Conservation (phyloP, 257 asterid species). For the Solanum tarapatanum region DNA sequence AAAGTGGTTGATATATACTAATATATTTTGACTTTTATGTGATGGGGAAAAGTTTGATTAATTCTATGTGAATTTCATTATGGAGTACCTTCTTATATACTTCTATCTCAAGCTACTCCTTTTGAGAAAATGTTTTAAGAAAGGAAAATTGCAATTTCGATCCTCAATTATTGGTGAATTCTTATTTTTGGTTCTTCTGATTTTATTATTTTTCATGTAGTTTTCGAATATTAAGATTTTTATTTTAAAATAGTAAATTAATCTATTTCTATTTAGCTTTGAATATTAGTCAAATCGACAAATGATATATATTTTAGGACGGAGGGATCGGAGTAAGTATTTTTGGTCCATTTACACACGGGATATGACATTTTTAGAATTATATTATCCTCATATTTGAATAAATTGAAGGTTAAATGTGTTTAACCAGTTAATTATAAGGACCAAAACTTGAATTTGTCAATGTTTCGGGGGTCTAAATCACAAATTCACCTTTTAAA, state of each 20-base stretch:
- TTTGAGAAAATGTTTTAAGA: neutral
- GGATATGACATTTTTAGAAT: neutral
- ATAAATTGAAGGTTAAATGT: neutral
- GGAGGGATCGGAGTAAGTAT: too few species aligned
- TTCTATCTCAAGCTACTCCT: neutral
- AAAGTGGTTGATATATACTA: conserved; percentile 9
- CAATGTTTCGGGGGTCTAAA: neutral
- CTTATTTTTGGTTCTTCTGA: neutral
- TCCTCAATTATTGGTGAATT: neutral
- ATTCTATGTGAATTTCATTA: conserved; percentile 33
- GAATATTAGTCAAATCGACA: neutral
- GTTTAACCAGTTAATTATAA: neutral
- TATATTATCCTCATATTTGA: neutral
- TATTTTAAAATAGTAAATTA: too few species aligned
- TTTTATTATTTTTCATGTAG: too few species aligned
- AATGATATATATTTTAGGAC: neutral
- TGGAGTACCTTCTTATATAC: neutral
- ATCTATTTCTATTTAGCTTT: too few species aligned
- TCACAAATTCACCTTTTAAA: neutral
- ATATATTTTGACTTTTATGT: neutral
- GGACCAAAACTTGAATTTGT: neutral
- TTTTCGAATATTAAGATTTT: neutral
- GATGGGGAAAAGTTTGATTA: neutral
- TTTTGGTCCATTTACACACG: neutral
- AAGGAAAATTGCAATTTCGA: neutral